Conservation (phyloP, 1,139 yeast genomes). For the Geotrichum cucujoidarum region DNA sequence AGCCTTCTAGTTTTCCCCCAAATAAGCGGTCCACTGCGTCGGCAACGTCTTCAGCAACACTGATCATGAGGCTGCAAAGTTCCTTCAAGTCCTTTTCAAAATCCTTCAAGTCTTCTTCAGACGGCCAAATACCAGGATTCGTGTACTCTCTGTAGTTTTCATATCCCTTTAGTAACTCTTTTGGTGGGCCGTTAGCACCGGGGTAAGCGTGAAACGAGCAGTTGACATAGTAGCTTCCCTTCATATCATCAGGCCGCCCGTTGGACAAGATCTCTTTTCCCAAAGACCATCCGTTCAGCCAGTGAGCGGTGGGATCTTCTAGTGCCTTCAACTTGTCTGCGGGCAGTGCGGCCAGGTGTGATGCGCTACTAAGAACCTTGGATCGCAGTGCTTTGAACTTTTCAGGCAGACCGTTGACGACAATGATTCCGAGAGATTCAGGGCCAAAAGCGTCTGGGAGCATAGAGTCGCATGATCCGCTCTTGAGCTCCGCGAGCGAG, state of each 20-base stretch:
- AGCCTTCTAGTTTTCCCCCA: slow-evolving; percentile 31
- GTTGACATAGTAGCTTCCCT: slow-evolving; percentile 59
- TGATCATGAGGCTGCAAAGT: slow-evolving; percentile 46
- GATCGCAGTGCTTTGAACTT: slow-evolving; percentile 41
- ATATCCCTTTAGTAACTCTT: slow-evolving; percentile 29
- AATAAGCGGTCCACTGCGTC: slow-evolving; percentile 49
- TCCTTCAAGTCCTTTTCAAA: slow-evolving; percentile 31
- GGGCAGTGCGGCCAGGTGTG: slow-evolving; percentile 45
- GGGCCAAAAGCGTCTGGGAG: slow-evolving; percentile 52
- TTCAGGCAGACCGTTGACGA: slow-evolving; percentile 45
- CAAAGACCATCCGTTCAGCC: slow-evolving; percentile 64
- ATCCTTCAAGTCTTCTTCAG: slow-evolving; percentile 25
- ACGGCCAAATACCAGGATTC: slow-evolving; percentile 56
- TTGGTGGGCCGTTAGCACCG: slow-evolving; percentile 45
- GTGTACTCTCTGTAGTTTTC: slow-evolving; percentile 45
- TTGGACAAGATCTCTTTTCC: slow-evolving; percentile 50
- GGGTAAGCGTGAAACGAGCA: slow-evolving; percentile 51
- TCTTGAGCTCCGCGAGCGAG: slow-evolving; percentile 36
- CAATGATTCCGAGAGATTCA: slow-evolving; percentile 50
- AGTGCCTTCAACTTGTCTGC: slow-evolving; percentile 36
- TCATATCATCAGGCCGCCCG: slow-evolving; percentile 46
- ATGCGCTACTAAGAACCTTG: slow-evolving; percentile 45
- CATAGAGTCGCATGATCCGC: slow-evolving; percentile 37
- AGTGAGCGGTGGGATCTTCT: slow-evolving; percentile 47
- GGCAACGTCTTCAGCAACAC: slow-evolving; percentile 50